Conservation (phyloP, 257 asterid genomes). For the Primulina tabacum region DNA sequence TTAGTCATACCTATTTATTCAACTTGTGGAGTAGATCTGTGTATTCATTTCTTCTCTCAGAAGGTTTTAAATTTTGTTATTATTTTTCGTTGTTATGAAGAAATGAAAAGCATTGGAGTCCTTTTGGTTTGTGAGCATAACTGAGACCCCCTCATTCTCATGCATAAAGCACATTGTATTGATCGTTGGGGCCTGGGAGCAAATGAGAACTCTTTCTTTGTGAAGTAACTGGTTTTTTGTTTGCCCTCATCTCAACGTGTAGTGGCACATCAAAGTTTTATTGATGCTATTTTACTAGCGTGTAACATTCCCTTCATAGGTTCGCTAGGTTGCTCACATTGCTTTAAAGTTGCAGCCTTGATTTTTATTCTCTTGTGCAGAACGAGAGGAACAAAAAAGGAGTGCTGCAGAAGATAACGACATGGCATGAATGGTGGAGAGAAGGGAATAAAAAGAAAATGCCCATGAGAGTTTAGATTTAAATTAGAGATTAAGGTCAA, state of each 20-base stretch:
- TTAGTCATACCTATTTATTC: too few relatives aligned
- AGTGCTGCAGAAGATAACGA: conserved; percentile 27
- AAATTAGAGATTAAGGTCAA: not conserved
- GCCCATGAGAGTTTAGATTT: not conserved
- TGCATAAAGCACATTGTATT: not conserved
- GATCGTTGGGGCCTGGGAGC: not conserved
- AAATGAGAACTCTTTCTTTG: not conserved
- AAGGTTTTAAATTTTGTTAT: not conserved
- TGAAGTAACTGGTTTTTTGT: not conserved
- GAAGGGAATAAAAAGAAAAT: conserved; percentile 14
- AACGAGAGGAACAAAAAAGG: conserved; percentile 49
- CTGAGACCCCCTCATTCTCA: not conserved
- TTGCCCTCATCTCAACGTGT: not conserved
- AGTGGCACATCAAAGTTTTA: not conserved
- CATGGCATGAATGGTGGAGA: not conserved
- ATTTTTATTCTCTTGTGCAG: conserved; percentile 31
- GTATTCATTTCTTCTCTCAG: not conserved
- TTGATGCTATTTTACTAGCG: not conserved
- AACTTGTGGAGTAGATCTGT: too few relatives aligned
- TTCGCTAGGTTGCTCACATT: not conserved
- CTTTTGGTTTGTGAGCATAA: too few relatives aligned
- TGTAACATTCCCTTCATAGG: not conserved
- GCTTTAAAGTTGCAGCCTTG: not conserved
- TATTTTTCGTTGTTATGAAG: not conserved
- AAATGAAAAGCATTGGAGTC: too few relatives aligned